phyloP scores from a whole-genome alignment of 768 basidiomycete genomes.

The Vararia minispora region DNA sequence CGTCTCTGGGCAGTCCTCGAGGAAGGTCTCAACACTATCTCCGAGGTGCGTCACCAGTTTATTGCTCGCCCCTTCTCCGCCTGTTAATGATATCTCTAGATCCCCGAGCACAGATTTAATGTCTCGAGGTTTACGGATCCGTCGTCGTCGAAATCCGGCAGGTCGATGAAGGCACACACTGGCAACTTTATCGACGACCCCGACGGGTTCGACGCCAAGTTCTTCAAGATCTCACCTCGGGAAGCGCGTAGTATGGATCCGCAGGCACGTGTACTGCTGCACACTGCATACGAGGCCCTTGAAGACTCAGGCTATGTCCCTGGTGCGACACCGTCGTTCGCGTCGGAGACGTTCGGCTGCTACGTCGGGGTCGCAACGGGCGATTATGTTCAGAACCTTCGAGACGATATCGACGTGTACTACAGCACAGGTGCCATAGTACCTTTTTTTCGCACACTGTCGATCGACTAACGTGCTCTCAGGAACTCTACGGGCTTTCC shows the following conservation, averaged over 20 bases:
- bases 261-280: slow-evolving; percentile 59
- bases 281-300: slow-evolving; percentile 55
- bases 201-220: slow-evolving; percentile 55
- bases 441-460: background rate
- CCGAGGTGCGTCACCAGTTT: slow-evolving; percentile 31
- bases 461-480: background rate
- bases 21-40: slow-evolving; percentile 42
- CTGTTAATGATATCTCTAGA: slow-evolving; percentile 26
- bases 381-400: slow-evolving; percentile 58
- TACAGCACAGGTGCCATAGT: slow-evolving; percentile 43
- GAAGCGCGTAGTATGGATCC: slow-evolving; percentile 73
- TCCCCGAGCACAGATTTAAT: slow-evolving; percentile 49
- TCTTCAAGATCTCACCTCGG: slow-evolving; percentile 64
- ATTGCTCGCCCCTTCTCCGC: background rate
- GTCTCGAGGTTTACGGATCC: slow-evolving; percentile 25
- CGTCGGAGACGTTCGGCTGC: slow-evolving; percentile 47
- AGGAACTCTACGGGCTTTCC: slow-evolving; percentile 61
- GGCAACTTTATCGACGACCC: slow-evolving; percentile 55
- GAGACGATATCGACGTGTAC: slow-evolving; percentile 53
- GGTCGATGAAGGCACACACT: slow-evolving; percentile 36
- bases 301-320: slow-evolving; percentile 66
- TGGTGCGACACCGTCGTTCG: slow-evolving; percentile 36
- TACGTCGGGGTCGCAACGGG: slow-evolving; percentile 61
- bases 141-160: slow-evolving; percentile 21
- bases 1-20: slow-evolving; percentile 52